phyloP scores from a whole-genome alignment of 108 stramenopile genomes.

The Epipyxis sp. region DNA sequence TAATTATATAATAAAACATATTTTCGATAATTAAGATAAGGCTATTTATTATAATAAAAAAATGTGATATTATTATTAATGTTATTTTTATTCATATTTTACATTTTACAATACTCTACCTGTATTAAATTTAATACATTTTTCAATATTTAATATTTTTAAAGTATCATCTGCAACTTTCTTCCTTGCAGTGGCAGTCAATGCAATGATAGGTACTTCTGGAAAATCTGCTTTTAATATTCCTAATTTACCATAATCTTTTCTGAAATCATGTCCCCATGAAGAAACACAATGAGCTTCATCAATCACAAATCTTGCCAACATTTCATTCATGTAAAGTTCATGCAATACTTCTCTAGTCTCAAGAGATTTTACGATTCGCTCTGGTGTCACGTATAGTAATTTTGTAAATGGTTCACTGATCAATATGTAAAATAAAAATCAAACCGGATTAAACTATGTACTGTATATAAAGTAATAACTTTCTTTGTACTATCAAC shows the following conservation, averaged over 20 bases:
- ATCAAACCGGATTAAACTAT: not conserved
- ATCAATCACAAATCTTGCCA: slow-evolving; percentile 95
- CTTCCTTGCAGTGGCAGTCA: slow-evolving; percentile 97
- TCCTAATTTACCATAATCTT: slow-evolving; percentile 82
- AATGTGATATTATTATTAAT: no score
- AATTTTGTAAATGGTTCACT: slow-evolving; percentile 53
- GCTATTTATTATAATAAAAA: no score
- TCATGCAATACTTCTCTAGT: slow-evolving; percentile 61
- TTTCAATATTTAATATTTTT: slow-evolving; percentile 63
- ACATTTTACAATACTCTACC: not conserved
- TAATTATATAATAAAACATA: no score
- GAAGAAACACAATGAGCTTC: slow-evolving; percentile 91
- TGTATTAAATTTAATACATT: slow-evolving; percentile 60
- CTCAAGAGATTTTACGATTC: slow-evolving; percentile 50
- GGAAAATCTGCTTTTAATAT: slow-evolving; percentile 78
- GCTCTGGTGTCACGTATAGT: slow-evolving; percentile 89
- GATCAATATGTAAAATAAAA: slow-evolving; percentile 26
- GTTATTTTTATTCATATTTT: no score
- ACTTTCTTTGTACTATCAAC: slow-evolving; percentile 42
- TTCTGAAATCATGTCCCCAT: slow-evolving; percentile 91
- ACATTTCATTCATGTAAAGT: slow-evolving; percentile 60
- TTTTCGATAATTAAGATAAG: no score
- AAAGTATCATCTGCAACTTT: slow-evolving; percentile 84
- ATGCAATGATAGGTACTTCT: slow-evolving; percentile 87
- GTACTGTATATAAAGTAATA: not conserved